These are phyloP conservation scores for Uronychia setigera DNA, from an alignment of 73 alveolate species.

Conservation along the genomic window DNA sequence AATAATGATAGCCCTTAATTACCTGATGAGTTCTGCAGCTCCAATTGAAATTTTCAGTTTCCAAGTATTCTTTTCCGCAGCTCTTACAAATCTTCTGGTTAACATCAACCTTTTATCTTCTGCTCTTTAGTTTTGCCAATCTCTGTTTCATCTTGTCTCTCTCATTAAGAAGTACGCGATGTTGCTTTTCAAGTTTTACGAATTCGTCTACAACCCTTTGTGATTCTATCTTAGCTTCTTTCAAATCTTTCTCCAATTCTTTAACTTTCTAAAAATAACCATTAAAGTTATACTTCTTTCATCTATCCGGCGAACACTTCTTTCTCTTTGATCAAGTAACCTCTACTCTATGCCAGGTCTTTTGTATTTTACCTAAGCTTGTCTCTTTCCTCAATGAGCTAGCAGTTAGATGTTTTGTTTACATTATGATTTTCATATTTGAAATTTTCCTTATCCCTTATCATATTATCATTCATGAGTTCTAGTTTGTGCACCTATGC, in stretches of 20 bases:
- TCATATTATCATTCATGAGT: slow-evolving; percentile 11
- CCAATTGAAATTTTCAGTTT: slow-evolving; percentile 80
- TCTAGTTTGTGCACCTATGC: slow-evolving; percentile 21
- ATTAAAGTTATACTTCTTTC: slow-evolving; percentile 11
- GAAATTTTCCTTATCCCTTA: slow-evolving; percentile 27
- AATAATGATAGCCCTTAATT: not conserved
- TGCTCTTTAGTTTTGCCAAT: slow-evolving; percentile 42
- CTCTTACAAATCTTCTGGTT: slow-evolving; percentile 72
- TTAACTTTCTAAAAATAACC: not conserved
- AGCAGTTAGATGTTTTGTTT: not conserved
- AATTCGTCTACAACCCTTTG: slow-evolving; percentile 20
- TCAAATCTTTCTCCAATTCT: slow-evolving; percentile 14
- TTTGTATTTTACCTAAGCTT: slow-evolving; percentile 10
- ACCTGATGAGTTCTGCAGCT: slow-evolving; percentile 67
- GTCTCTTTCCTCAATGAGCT: slow-evolving; percentile 46
- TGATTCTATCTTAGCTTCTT: not conserved
- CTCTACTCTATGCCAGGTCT: slow-evolving; percentile 29
- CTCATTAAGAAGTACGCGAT: slow-evolving; percentile 41
- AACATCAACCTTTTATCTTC: slow-evolving; percentile 40
- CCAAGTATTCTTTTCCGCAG: slow-evolving; percentile 70
- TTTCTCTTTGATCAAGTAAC: slow-evolving; percentile 27
- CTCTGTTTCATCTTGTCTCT: slow-evolving; percentile 66
- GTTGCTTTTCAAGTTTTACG: slow-evolving; percentile 35
- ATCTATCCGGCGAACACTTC: slow-evolving; percentile 42
- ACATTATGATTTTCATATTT: slow-evolving; percentile 19